phyloP scores from a whole-genome alignment of 148 eudicot genomes.

The Rheum nobile region DNA sequence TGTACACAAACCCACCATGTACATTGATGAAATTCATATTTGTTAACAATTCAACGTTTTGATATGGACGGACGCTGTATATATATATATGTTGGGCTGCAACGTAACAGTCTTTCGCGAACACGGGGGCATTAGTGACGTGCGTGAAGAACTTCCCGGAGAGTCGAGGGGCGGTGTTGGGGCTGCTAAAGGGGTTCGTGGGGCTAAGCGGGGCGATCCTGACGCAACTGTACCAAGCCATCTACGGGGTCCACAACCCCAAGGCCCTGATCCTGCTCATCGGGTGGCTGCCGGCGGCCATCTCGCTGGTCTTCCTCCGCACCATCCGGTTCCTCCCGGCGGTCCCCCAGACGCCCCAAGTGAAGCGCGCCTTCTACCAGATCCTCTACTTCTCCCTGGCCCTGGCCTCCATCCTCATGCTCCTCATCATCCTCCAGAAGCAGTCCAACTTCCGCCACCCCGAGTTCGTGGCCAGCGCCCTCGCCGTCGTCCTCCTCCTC shows the following conservation, averaged over 20 bases:
- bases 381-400: conserved; percentile 31
- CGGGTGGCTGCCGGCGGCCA: conserved; percentile 35
- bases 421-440: conserved; percentile 26
- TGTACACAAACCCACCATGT: too few relatives aligned
- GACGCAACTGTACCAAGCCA: conserved; percentile 28
- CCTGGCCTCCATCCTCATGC: conserved; percentile 31
- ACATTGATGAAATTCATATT: too few relatives aligned
- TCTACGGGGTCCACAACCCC: conserved; percentile 19
- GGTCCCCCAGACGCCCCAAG: conserved; percentile 13
- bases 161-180: conserved; percentile 30
- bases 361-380: conserved; percentile 24
- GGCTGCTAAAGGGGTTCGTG: conserved; percentile 26
- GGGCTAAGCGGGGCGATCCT: conserved; percentile 35
- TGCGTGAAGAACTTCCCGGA: conserved; percentile 40
- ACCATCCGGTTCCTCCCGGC: conserved; percentile 23
- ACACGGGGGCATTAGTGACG: conserved; percentile 37
- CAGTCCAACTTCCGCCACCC: conserved; percentile 11
- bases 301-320: conserved; percentile 22
- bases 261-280: conserved; percentile 26
- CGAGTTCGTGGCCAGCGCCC: conserved; percentile 20
- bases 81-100: background rate
- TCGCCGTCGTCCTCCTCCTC: conserved; percentile 16
- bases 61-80: background rate
- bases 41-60: too few relatives aligned
- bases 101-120: conserved; percentile 20